phyloP scores from a whole-genome alignment of 768 basidiomycete species.

The Suillus spraguei region DNA sequence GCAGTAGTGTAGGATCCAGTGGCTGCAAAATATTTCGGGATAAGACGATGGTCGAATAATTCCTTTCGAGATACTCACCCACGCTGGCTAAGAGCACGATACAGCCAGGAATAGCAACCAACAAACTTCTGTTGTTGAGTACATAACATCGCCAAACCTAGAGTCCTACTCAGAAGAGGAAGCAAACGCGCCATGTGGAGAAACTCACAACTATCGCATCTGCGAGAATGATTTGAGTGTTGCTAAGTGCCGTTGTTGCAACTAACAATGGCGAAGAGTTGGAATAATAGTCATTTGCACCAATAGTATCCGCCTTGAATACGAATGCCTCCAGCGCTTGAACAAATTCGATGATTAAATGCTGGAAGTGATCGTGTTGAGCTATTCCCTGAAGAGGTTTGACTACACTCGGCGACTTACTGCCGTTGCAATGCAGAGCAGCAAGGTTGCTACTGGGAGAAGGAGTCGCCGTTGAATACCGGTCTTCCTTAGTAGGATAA shows the following conservation, averaged over 20 bases:
- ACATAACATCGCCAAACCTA: neutral
- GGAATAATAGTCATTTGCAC: constrained; percentile 1
- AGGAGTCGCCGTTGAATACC: neutral
- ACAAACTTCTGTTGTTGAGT: neutral
- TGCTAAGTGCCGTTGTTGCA: neutral
- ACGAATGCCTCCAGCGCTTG: neutral
- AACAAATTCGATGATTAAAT: neutral
- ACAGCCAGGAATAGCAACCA: neutral
- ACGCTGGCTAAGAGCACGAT: neutral
- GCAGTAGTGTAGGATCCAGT: neutral
- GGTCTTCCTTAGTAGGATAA: neutral
- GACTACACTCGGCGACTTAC: neutral
- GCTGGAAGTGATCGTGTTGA: neutral
- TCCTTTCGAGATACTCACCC: neutral
- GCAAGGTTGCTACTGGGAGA: constrained; percentile 1
- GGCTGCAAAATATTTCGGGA: neutral
- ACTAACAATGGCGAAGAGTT: neutral
- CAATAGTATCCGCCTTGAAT: neutral
- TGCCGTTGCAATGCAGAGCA: neutral
- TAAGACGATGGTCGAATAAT: neutral
- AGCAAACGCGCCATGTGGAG: neutral
- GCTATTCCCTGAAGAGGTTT: neutral
- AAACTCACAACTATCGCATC: neutral
- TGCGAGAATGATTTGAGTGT: neutral
- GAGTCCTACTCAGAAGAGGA: neutral